Base-by-base conservation (phyloP, 495 filamentous ascomycete genomes). In the Aspergillus egyptiacus region DNA sequence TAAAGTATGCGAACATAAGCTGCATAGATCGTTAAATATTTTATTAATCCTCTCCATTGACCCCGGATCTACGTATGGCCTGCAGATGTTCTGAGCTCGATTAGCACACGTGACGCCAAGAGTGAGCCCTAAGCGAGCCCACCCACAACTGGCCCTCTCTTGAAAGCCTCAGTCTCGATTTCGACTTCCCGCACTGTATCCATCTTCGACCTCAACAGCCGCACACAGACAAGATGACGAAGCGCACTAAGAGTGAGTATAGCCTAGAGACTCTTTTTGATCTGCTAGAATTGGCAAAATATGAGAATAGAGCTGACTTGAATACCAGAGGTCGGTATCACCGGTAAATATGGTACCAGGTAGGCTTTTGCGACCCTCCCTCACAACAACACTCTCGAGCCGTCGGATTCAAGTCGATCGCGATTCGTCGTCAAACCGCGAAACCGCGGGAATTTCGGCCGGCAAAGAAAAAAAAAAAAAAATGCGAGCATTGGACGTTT, bases 231-330 rank as follows among this genome's bases (percentile, higher is more conserved):
- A 89, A 83, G 70, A 95, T 95, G 89, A 91, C 89, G 65, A 95
- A 95, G 79, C 82, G 89, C 76, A 95, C 89, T 46, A 95, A 95
- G 86, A 95, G 77, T 80, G 68, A 63, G 75, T 69, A 48, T 25
- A 43, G 13, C 39, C 31, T 46, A 27, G n/a, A 11, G 39, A 20
- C 13, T n/a, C n/a, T 6, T 3, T 35, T 19, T 27, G 24, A 33
- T 22, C 23, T 22, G 15, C 32, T 18, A 17, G 30, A 49, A 9
- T 22, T 18, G 20, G 5, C 15, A 48, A 53, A 36, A 43, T 15
- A 36, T 22, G 51, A 46, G 35, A 42, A 40, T 40, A 50, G 55
- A 56, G 20, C 70, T 78, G 64, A 77, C 58, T 46, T 23, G 38
- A 40, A 40, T 33, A 44, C 31, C 59, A 81, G 77, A 95, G 87